phyloP scores from a whole-genome alignment of 2,329 filamentous ascomycete species.

The Ramularia collo-cygni region DNA sequence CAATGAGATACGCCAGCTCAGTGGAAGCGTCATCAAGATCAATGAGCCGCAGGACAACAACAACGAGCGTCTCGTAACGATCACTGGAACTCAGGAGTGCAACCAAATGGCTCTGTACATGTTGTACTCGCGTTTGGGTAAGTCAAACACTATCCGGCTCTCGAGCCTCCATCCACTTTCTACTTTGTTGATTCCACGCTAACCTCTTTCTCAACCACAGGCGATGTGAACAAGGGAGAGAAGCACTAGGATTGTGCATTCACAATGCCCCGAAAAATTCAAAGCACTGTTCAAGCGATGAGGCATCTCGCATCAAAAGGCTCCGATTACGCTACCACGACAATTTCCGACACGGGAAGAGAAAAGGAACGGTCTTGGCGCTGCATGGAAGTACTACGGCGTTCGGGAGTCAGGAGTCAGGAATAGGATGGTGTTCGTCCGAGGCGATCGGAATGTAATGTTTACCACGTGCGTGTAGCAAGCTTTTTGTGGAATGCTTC shows the following conservation, averaged over 20 bases:
- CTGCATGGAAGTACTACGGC: neutral
- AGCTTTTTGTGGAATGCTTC: no score
- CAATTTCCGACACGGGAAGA: no score
- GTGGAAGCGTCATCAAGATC: slow-evolving; percentile 98
- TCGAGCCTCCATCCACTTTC: no score
- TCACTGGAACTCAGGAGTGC: slow-evolving; percentile 95
- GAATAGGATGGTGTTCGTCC: slow-evolving; percentile 4
- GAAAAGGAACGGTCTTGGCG: no score
- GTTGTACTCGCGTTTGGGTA: slow-evolving; percentile 95
- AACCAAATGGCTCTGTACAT: slow-evolving; percentile 99
- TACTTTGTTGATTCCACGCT: no score
- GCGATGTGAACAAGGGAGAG: slow-evolving; percentile 2
- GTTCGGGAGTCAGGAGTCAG: neutral
- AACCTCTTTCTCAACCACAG: neutral
- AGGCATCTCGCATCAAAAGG: no score
- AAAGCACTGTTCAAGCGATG: no score
- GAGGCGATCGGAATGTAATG: slow-evolving; percentile 13
- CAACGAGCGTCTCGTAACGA: slow-evolving; percentile 94
- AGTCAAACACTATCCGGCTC: no score
- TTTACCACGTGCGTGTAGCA: slow-evolving; percentile 15
- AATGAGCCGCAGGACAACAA: slow-evolving; percentile 99
- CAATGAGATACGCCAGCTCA: slow-evolving; percentile 96
- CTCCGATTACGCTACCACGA: no score
- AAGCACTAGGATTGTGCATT: no score
- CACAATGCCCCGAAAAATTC: no score